These are phyloP conservation scores for Sporothrix protearum DNA, from an alignment of 2,329 filamentous ascomycete species.

Conservation along the genomic window DNA sequence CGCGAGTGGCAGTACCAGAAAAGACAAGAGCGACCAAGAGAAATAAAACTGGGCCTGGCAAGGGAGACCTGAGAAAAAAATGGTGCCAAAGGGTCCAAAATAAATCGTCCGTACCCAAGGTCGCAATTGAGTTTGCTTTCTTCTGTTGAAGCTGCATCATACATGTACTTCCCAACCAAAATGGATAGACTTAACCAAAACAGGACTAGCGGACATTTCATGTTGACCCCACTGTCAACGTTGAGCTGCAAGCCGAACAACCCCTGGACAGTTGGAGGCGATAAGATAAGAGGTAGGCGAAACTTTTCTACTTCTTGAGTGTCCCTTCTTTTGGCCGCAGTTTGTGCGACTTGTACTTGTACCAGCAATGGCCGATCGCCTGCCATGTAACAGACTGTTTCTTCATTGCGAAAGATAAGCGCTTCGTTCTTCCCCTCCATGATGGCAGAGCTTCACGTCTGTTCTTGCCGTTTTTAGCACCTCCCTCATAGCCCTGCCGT, in stretches of 20 bases:
- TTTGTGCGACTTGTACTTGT: not conserved
- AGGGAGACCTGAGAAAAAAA: constrained; percentile 4
- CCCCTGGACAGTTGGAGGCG: constrained; percentile 1
- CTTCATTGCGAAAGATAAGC: not conserved
- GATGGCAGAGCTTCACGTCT: not conserved
- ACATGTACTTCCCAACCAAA: constrained; percentile 26
- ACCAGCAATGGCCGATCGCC: not conserved
- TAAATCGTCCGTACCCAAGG: not conserved
- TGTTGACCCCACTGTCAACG: constrained; percentile 23
- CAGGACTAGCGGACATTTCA: constrained; percentile 7
- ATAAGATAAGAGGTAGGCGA: constrained; percentile 26
- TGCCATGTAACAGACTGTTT: not conserved
- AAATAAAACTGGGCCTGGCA: constrained; percentile 10
- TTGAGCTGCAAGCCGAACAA: constrained; percentile 22
- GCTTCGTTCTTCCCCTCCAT: not conserved
- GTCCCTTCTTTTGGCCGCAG: not conserved
- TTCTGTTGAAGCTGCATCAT: constrained; percentile 22
- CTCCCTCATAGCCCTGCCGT: not conserved
- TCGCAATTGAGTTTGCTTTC: constrained; percentile 17
- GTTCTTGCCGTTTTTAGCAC: not conserved
- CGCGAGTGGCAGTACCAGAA: not conserved
- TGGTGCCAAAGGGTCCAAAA: not conserved
- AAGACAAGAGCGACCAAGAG: not conserved
- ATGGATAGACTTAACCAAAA: constrained; percentile 15
- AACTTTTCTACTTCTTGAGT: not conserved